These are phyloP conservation scores for Alternaria panax DNA, from an alignment of 2,329 filamentous ascomycete genomes.

Conservation along the genomic window DNA sequence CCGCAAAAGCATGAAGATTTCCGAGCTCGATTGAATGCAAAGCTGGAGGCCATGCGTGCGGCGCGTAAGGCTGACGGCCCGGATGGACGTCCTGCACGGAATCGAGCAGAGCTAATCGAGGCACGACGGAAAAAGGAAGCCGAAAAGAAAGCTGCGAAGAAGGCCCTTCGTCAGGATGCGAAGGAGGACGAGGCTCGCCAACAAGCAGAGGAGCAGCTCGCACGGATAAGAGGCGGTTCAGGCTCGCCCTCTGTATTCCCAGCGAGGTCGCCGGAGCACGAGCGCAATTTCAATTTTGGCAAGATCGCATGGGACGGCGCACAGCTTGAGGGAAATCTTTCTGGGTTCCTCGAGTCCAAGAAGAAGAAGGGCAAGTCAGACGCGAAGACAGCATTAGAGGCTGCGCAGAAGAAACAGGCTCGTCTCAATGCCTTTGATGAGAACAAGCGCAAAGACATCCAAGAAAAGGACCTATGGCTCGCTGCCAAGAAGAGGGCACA, in stretches of 20 bases:
- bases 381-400: constrained; percentile 82
- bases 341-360: constrained; percentile 67
- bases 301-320: constrained; percentile 92
- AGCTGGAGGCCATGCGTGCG: constrained; percentile 83
- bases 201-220: constrained; percentile 63
- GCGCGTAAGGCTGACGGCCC: constrained; percentile 86
- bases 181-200: constrained; percentile 78
- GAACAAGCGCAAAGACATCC: constrained; percentile 82
- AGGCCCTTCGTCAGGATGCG: constrained; percentile 77
- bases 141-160: constrained; percentile 86
- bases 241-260: constrained; percentile 62
- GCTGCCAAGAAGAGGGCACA: constrained; percentile 88
- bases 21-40: constrained; percentile 78
- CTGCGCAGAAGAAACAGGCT: constrained; percentile 84
- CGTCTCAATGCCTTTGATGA: constrained; percentile 78
- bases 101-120: constrained; percentile 91
- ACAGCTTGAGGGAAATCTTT: constrained; percentile 74
- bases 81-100: constrained; percentile 81
- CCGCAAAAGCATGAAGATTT: constrained; percentile 72
- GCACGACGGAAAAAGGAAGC: constrained; percentile 86
- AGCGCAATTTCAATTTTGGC: constrained; percentile 85
- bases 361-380: constrained; percentile 87
- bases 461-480: constrained; percentile 94
- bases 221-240: constrained; percentile 65
- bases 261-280: constrained; percentile 55